Percentiles rank a stretch among this genome's conserved stretches.
phyloP scores from a whole-genome alignment of 768 basidiomycete genomes.

The Boletus huronensis region DNA sequence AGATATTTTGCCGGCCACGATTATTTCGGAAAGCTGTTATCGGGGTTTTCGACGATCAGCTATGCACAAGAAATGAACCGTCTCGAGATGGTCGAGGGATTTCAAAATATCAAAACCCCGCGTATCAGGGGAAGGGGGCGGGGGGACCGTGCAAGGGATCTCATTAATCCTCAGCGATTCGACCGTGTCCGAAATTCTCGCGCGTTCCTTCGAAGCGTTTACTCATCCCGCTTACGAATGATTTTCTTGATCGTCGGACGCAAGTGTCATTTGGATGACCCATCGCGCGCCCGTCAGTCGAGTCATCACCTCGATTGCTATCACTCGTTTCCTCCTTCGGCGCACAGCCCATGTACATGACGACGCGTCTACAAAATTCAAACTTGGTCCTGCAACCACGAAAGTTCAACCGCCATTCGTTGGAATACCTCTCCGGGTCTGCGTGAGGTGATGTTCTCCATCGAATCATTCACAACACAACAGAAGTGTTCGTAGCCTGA shows the following conservation, averaged over 20 bases:
- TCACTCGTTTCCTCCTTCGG: background rate
- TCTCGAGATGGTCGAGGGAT: background rate
- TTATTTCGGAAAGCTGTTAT: background rate
- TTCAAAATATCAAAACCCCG: background rate
- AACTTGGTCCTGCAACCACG: background rate
- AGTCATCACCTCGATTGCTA: constrained; percentile 9
- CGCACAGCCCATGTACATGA: background rate
- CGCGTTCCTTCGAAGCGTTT: constrained; percentile 2
- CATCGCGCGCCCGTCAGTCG: background rate
- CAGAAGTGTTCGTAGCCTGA: background rate
- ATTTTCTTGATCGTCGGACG: constrained; percentile 6
- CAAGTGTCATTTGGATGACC: background rate
- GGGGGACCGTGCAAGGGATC: background rate
- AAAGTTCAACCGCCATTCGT: constrained; percentile 1
- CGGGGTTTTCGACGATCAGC: constrained; percentile 11
- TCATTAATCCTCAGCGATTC: background rate
- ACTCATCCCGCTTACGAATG: constrained; percentile 9
- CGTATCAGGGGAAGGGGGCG: too few relatives aligned
- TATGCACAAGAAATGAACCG: constrained; percentile 4
- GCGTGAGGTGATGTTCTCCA: constrained; percentile 3
- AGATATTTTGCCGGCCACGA: constrained; percentile 5
- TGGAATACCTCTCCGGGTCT: constrained; percentile 6
- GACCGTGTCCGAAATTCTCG: background rate
- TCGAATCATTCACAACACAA: background rate
- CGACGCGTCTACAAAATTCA: background rate